Percentiles rank a stretch among this genome's conserved stretches.
phyloP scores from a whole-genome alignment of 2,329 filamentous ascomycete genomes.

The Fusarium compactum region DNA sequence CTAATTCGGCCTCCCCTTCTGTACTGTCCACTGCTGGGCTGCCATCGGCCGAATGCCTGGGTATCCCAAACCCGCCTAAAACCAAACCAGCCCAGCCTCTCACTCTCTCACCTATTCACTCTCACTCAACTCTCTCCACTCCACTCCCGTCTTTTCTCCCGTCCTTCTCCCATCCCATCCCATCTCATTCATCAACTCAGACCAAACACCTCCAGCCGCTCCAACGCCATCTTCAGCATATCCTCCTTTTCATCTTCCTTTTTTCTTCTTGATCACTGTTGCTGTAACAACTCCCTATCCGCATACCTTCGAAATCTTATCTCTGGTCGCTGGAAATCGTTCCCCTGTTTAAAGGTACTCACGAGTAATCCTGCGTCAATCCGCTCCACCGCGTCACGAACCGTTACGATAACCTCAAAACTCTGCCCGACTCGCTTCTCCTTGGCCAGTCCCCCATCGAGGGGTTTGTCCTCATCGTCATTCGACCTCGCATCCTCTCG shows the following conservation, averaged over 20 bases:
- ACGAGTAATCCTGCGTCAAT: slow-evolving; percentile 38
- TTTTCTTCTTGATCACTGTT: slow-evolving; percentile 22
- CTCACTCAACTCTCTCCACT: slow-evolving; percentile 31
- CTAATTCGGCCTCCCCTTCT: slow-evolving; percentile 40
- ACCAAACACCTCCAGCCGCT: slow-evolving; percentile 28
- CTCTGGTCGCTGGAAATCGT: slow-evolving; percentile 18
- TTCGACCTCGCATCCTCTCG: slow-evolving; percentile 20
- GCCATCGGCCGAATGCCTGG: slow-evolving; percentile 36
- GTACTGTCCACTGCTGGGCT: slow-evolving; percentile 17
- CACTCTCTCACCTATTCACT: slow-evolving; percentile 10
- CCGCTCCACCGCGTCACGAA: slow-evolving; percentile 43
- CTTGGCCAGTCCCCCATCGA: slow-evolving; percentile 43
- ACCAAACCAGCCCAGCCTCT: slow-evolving; percentile 44
- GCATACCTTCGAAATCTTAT: slow-evolving; percentile 26
- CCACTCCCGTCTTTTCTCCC: slow-evolving; percentile 35
- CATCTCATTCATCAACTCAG: slow-evolving; percentile 23
- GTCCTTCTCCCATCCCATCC: slow-evolving; percentile 12
- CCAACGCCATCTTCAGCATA: slow-evolving; percentile 38
- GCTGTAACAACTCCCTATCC: slow-evolving; percentile 28
- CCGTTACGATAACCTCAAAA: slow-evolving; percentile 44
- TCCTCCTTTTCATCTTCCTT: slow-evolving; percentile 35
- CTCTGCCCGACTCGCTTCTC: slow-evolving; percentile 35
- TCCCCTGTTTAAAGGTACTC: slow-evolving; percentile 28
- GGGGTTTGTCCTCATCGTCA: slow-evolving; percentile 39
- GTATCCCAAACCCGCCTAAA: slow-evolving; percentile 43